Evolutionary conservation across 2,329 filamentous ascomycete genomes (phyloP), one percentile per base, ranked within the genome.

Genomic region (Phialophora expanda): DNA sequence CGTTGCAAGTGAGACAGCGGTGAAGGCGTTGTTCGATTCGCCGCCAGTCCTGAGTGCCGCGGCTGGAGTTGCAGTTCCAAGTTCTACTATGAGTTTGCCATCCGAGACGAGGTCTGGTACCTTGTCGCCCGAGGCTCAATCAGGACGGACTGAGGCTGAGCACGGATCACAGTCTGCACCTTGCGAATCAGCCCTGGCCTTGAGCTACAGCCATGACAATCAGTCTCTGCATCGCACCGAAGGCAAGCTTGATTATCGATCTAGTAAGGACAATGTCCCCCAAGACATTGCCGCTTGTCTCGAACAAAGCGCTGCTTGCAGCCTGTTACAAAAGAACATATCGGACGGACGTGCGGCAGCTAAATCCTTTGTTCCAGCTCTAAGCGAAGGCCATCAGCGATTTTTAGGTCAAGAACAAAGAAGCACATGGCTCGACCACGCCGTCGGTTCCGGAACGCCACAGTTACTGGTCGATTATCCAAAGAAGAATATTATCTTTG

Each of bases 351-450:
- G 20, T 46, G 38, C 30, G 41, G n/a, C 30, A 34, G 34, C 14
- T 7, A 8, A 50, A 26, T 34, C 32, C 58, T 61, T 61, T 61
- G 58, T 61, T 61, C 58, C 48, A 44, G 9, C 12, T 30, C 24
- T 24, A 61, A 26, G 11, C 9, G 6, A 46, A 17, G 22, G 30
- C 54, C 58, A 30, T 51, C 46, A 38, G 44, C 20, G 14, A 12
- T 11, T 9, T 54, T n/a, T 28, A 30, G 48, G 9, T 61, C 58
- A n/a, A 22, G 28, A 30, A 61, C 58, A 61, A 61, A 61, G 58
- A 38, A 54, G 26, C n/a, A 54, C 58, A 44, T 54, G 48, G 48
- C 30, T 38, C 46, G 58, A 44, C 48, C 46, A 17, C 1, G n/a
- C 11, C 20, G 30, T 44, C 17, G 58, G 48, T 54, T 44, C 46